Evolutionary conservation across 208 protist species (phyloP), one percentile per base, ranked within the genome.

Genomic region (Acanthamoeba triangularis): DNA sequence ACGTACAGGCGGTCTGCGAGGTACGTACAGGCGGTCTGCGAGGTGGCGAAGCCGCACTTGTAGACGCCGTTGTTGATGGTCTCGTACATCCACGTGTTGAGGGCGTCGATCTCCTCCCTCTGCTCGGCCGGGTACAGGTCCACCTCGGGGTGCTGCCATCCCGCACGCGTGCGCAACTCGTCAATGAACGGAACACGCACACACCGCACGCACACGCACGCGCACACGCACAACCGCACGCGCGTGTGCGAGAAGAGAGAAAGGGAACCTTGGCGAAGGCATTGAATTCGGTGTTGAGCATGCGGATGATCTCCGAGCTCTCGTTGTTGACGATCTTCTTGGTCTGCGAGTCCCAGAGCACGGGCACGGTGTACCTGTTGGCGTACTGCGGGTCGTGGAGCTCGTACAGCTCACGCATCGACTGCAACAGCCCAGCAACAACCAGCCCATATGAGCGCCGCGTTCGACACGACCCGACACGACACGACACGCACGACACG

Each of bases 261-360:
- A 11, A 69, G 23, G 20, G 4, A 35, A 82, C 72, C 82, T 90
- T 90, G 80, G 97, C 97, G 28, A 98, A 90, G 18, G 96, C 94
- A 90, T 98, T 98, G 93, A 98, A 98, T 72, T 97, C 96, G 67
- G 67, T 96, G 97, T 98, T 98, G 95, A 99, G 96, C 95, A 98
- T 98, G 95, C 97, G 96, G 87, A 98, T 98, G 97, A 99, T 98
- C 67, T 99, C 98, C 20, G 96, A 97, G 67, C 97, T 98, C 94
- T 99, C 98, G 96, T 99, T 99, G 97, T 98, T 99, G 61, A 99
- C 98, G 95, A 99, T 99, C 8, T 93, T 98, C 23, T 94, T 94
- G 25, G 94, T 97, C 94, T 98, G 94, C 52, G 97, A 98, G 96
- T 99, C 98, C 72, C 97, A 99, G n/a, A 99, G 97, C n/a, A 99